Percentiles rank a stretch among this genome's conserved stretches.
phyloP scores from a whole-genome alignment of 805 yeast species.

The Yarrowia hollandica region DNA sequence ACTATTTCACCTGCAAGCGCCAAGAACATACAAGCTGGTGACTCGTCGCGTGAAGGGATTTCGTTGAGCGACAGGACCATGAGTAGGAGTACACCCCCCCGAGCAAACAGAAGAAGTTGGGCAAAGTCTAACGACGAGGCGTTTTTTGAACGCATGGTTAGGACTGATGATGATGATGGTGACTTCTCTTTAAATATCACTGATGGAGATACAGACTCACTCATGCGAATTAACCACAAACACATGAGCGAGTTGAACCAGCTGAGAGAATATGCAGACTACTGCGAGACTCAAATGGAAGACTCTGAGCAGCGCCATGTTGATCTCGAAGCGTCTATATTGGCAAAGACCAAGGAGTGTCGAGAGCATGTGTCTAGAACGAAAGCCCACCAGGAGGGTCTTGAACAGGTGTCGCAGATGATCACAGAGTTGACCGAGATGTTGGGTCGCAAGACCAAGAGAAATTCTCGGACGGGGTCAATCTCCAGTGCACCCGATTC shows the following conservation, averaged over 20 bases:
- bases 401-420: constrained; percentile 11
- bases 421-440: constrained; percentile 5
- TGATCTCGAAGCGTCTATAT: constrained; percentile 8
- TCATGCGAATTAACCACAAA: neutral
- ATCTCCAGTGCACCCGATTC: neutral
- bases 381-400: constrained; percentile 20
- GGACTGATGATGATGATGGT: neutral
- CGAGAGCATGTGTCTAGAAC: neutral
- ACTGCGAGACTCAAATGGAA: neutral
- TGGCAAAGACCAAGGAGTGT: constrained; percentile 14
- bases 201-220: constrained; percentile 1
- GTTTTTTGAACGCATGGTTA: constrained; percentile 1
- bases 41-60: neutral
- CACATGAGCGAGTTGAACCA: neutral
- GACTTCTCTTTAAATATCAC: neutral
- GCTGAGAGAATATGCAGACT: constrained; percentile 1
- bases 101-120: neutral
- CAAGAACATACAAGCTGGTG: neutral
- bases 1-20: neutral
- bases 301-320: neutral
- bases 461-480: neutral
- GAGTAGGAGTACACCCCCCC: neutral
- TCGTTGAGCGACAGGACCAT: neutral
- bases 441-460: neutral
- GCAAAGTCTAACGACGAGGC: constrained; percentile 10